Evolutionary conservation across 768 basidiomycete species (phyloP).

Genomic region (Amanita pallidorosea): DNA sequence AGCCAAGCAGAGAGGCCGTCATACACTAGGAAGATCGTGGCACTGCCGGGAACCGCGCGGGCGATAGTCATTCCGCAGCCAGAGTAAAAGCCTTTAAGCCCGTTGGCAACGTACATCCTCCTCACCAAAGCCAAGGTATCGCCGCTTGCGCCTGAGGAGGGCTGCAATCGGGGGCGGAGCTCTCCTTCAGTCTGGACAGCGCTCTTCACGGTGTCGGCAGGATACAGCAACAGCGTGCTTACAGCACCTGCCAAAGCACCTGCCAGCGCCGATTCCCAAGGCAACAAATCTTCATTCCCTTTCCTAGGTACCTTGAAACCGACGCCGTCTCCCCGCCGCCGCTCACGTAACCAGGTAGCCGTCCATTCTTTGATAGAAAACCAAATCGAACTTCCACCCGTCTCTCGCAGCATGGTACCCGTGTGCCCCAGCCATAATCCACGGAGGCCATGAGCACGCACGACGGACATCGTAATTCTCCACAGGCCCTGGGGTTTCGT

Average conservation of each 20-base stretch:
- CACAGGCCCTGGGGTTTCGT: constrained; percentile 59
- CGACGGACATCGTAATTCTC: constrained; percentile 48
- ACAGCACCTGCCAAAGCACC: constrained; percentile 81
- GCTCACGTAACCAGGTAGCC: constrained; percentile 46
- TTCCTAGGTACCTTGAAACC: constrained; percentile 18
- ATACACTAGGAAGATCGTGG: constrained; percentile 88
- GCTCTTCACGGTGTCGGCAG: constrained; percentile 91
- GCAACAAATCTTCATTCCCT: constrained; percentile 27
- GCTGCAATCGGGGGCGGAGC: constrained; percentile 41
- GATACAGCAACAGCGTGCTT: constrained; percentile 87
- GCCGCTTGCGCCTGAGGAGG: constrained; percentile 5
- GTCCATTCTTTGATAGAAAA: constrained; percentile 81
- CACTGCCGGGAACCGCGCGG: constrained; percentile 80
- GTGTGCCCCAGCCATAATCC: constrained; percentile 98
- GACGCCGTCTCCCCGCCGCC: constrained; percentile 21
- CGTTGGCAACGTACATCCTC: constrained; percentile 66
- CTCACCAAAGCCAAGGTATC: constrained; percentile 42
- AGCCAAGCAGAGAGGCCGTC: constrained; percentile 53
- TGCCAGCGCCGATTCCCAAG: constrained; percentile 77
- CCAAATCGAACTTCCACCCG: constrained; percentile 87
- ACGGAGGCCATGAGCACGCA: constrained; percentile 58
- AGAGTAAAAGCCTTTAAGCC: constrained; percentile 79
- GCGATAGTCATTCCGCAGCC: constrained; percentile 89
- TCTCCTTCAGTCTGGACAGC: constrained; percentile 93
- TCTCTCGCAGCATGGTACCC: constrained; percentile 88